Base-by-base conservation (phyloP, 2,329 filamentous ascomycete species). In the Bretziella fagacearum region DNA sequence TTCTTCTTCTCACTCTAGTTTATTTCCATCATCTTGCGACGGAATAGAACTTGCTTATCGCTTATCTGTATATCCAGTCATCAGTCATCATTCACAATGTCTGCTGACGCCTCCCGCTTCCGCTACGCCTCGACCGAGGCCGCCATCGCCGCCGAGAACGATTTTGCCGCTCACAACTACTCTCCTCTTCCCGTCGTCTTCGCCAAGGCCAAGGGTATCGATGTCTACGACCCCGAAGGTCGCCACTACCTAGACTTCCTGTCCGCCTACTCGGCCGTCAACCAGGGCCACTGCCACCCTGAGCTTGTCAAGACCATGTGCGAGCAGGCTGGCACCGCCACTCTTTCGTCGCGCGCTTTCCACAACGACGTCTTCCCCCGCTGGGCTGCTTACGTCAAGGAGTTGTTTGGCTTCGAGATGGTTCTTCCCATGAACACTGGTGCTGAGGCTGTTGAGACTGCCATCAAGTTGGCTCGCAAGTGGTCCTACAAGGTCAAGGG, bases 401-500 rank as follows among this genome's bases (percentile, higher is more conserved):
- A 76, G 54, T 79, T 84, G 60, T 94, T 95, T 62, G 86, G 85
- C 52, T 96, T 93, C 61, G 89, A 96, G 64, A 95, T 95, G 89
- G 85, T 94, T 27, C 66, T 96, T 62, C 89, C 89, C 54, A 95
- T 96, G 87, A 95, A 95, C 69, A 96, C 89, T 2, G 89, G 89
- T 50, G 89, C 89, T 18, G 89, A 96, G 66, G 89, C 89, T 6
- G 86, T 94, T 29, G 89, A 96, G 71, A 95, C 89, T 0, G 87
- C 82, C 10, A 79, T 96, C 66, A 96, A 96, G 72, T 79, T 96
- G 64, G 89, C 89, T 50, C 74, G 89, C 54, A 96, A 96, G 66
- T 96, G 89, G 89, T 87, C 86, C 4, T 95, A 95, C 72, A 95
- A 94, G 67, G 78, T 84, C 60, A 95, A 96, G 73, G 79, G 80